Base-by-base conservation (phyloP, 139 green algal species). In the Volvox reticuliferus region DNA sequence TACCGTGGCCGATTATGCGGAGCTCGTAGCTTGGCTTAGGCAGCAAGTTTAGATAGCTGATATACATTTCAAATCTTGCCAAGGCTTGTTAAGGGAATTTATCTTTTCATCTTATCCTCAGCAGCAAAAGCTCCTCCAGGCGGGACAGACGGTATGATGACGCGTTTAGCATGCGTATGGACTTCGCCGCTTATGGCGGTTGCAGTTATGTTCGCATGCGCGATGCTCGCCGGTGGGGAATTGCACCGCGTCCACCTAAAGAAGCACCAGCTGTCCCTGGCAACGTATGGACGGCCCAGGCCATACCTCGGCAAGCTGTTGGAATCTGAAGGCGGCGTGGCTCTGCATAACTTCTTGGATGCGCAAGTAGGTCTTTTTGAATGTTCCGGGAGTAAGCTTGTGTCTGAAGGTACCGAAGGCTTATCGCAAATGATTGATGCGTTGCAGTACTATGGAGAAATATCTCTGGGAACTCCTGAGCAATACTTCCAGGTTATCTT, bases 401-500 rank as follows among this genome's bases (percentile, higher is more conserved):
- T n/a, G 44, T 55, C 44, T 55, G 44, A 55, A 55, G 44, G 44
- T 55, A 12, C 67, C 14, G 22, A 75, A 75, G 67, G 22, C 22
- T 32, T 75, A 28, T 28, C 67, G 67, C 22, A 12, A 28, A 5
- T 32, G 18, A 13, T 79, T 35, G 26, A 35, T 79, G 71, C 32
- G 71, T 20, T 55, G 75, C 96, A 99, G 97, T 99, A 99, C 87
- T 99, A 99, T 92, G 98, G 97, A 36, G 93, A 98, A 77, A 97
- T 99, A 62, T 89, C 85, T 0, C 95, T 99, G 21, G 98, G 98
- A 13, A 99, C 96, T 0, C 98, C 98, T 12, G 61, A 88, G 0
- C 98, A 99, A 92, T 92, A 71, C 2, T 99, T 99, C 89, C 91
- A 95, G 20, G 98, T 99, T 19, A 95, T 99, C 24, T 98, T 99